phyloP scores from a whole-genome alignment of 1,284 basidiomycete species.

The Cronartium ribicola region DNA sequence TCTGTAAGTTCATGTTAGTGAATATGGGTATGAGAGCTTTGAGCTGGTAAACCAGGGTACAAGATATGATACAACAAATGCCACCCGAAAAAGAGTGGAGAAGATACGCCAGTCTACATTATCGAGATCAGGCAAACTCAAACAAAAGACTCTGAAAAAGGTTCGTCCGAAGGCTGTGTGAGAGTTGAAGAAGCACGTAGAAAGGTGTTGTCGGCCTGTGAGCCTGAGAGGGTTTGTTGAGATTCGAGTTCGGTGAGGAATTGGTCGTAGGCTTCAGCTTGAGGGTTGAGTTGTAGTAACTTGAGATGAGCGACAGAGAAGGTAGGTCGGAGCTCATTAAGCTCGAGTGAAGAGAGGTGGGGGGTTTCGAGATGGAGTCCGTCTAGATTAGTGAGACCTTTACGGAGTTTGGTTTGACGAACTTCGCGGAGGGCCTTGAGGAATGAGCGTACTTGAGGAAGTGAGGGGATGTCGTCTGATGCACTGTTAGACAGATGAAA shows the following conservation, averaged over 20 bases:
- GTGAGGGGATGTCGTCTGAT: slow-evolving; percentile 5
- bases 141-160: not conserved
- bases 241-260: not conserved
- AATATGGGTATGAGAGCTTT: too few species aligned
- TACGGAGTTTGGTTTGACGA: slow-evolving; percentile 1
- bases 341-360: not conserved
- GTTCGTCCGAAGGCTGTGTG: too few species aligned
- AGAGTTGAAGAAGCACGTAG: too few species aligned
- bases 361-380: slow-evolving; percentile 4
- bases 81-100: too few species aligned
- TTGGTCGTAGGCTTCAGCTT: not conserved
- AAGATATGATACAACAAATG: too few species aligned
- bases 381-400: not conserved
- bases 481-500: not conserved
- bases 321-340: not conserved
- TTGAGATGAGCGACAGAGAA: not conserved
- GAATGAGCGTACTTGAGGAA: not conserved
- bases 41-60: too few species aligned
- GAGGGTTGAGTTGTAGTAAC: not conserved
- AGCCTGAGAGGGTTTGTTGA: not conserved
- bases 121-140: too few species aligned
- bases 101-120: too few species aligned
- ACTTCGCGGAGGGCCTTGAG: not conserved
- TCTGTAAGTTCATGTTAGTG: too few species aligned
- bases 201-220: not conserved